Evolutionary conservation across 2,329 filamentous ascomycete genomes (phyloP), one percentile per base, ranked within the genome.

Genomic region (Cercospora citrullina): DNA sequence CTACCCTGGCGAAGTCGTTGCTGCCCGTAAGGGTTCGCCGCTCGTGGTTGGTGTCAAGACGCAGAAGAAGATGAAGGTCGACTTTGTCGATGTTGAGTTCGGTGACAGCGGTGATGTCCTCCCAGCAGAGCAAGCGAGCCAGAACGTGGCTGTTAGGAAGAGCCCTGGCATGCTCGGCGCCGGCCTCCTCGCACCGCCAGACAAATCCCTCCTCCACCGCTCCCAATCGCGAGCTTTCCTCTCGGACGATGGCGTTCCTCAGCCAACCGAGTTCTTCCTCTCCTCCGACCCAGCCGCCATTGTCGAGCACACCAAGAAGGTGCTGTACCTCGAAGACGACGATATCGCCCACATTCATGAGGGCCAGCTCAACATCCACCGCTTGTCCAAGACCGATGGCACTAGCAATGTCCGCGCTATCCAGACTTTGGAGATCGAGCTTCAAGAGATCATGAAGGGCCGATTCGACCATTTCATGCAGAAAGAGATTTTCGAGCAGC

Each of bases 391-490:
- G 89, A 91, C 94, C 75, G 94, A 98, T 80, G 94, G 94, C 74
- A 94, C 97, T 79, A 96, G 93, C 83, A 97, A 98, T 79, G 93
- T 98, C 75, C 94, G 95, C 80, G 93, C 92, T 76, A 99, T 99
- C 81, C 95, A 99, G 87, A 99, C 95, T 65, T 89, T 99, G 66
- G 95, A 99, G 86, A 91, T 99, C 61, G 93, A 99, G 86, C 90
- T 99, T 72, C 95, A 99, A 86, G 94, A 99, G 86, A 99, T 99
- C 83, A 99, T 99, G 95, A 99, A 99, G 90, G 95, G 95, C 82
- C 96, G 95, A 81, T 99, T 98, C 83, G 95, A 99, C 82, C 95
- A 99, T 85, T 99, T 97, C 87, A 99, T 99, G 95, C 95, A 99
- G 82, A 99, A 99, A 89, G 95, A 99, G 82, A 99, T 99, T 78